phyloP scores from a whole-genome alignment of 169 alveolate genomes.

The Cryptosporidium viatorum region DNA sequence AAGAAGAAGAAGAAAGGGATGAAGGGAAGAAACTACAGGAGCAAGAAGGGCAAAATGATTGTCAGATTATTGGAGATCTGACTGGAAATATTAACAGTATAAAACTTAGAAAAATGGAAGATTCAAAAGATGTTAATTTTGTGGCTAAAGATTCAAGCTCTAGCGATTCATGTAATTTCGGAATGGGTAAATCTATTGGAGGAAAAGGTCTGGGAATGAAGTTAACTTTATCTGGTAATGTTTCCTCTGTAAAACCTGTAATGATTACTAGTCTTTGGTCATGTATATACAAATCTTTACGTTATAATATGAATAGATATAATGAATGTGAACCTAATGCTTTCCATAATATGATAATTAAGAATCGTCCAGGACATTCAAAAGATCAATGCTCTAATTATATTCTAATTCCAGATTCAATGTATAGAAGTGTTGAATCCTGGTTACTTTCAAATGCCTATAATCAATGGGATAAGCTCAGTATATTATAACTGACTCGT shows the following conservation, averaged over 20 bases:
- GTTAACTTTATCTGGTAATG: neutral
- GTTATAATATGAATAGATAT: slow-evolving; percentile 42
- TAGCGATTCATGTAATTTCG: neutral
- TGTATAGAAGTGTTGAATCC: slow-evolving; percentile 68
- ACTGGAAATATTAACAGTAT: neutral
- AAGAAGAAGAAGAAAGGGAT: neutral
- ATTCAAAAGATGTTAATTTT: neutral
- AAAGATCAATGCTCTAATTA: slow-evolving; percentile 29
- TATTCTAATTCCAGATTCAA: slow-evolving; percentile 56
- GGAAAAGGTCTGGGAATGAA: slow-evolving; percentile 27
- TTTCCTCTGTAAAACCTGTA: slow-evolving; percentile 57
- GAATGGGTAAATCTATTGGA: slow-evolving; percentile 51
- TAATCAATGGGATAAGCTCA: slow-evolving; percentile 64
- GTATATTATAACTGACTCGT: neutral
- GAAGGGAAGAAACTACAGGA: neutral
- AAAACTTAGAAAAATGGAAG: neutral
- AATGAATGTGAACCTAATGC: slow-evolving; percentile 44
- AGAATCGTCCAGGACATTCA: neutral
- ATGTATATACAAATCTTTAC: slow-evolving; percentile 54
- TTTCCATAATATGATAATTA: slow-evolving; percentile 17
- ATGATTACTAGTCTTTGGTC: slow-evolving; percentile 71
- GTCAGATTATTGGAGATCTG: no score
- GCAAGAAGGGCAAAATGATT: neutral
- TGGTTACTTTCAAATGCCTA: slow-evolving; percentile 71
- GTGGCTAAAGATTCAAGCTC: neutral